Conservation (phyloP, 129 eudicot species). For the Helianthus tuberosus region DNA sequence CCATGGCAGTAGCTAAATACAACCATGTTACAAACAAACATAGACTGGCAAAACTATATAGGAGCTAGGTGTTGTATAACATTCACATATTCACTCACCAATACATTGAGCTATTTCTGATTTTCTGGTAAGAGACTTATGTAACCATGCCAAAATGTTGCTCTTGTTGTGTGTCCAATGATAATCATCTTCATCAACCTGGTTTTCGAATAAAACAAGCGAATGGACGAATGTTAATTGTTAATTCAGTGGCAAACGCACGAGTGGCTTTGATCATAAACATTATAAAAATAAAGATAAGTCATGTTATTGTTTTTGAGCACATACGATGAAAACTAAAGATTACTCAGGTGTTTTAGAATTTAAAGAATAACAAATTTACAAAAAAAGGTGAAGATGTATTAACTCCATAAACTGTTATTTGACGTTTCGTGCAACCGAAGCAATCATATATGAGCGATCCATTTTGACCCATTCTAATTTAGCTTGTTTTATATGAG, state of each 20-base stretch:
- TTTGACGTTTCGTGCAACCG: not conserved
- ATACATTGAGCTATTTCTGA: conserved; percentile 78
- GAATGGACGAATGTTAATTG: conserved; percentile 12
- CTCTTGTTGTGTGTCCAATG: conserved; percentile 50
- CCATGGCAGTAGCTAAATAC: conserved; percentile 92
- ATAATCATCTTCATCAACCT: conserved; percentile 85
- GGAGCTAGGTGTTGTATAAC: not conserved
- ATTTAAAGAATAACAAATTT: not conserved
- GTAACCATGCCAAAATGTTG: conserved; percentile 58
- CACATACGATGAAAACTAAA: conserved; percentile 3
- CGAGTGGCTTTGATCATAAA: not conserved
- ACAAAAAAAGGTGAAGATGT: not conserved
- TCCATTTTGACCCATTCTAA: too few relatives aligned
- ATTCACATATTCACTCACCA: conserved; percentile 72
- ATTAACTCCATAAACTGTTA: not conserved
- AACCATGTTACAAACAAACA: conserved; percentile 11
- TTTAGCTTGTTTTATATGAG: too few relatives aligned
- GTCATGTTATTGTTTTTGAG: conserved; percentile 6
- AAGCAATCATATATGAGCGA: not conserved
- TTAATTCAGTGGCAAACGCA: not conserved
- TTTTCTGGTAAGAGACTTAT: conserved; percentile 57
- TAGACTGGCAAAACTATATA: not conserved
- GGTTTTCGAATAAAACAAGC: conserved; percentile 14
- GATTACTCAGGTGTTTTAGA: conserved; percentile 4
- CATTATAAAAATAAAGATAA: too few relatives aligned